A percentile compares a stretch with the other conserved stretches of the same genome.
phyloP scores from a whole-genome alignment of 768 basidiomycete genomes.

The Gautieria morchelliformis region DNA sequence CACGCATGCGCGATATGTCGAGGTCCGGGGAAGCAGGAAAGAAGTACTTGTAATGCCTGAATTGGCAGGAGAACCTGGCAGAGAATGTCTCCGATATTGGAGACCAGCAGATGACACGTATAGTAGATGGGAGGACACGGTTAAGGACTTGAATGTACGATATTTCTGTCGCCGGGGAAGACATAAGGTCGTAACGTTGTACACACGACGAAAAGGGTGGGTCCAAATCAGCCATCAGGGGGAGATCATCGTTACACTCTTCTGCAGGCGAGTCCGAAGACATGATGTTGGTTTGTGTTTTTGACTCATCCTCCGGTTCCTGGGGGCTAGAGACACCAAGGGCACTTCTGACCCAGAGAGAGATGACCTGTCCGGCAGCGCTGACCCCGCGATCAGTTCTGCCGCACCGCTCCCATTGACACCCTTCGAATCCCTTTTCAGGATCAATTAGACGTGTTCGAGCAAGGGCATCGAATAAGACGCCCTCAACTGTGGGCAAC shows the following conservation, averaged over 20 bases:
- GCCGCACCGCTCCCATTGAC: slow-evolving; percentile 87
- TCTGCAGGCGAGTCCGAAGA: neutral
- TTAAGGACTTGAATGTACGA: slow-evolving; percentile 79
- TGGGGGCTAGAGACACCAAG: slow-evolving; percentile 19
- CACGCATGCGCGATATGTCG: slow-evolving; percentile 65
- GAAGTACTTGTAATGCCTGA: slow-evolving; percentile 97
- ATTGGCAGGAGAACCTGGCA: slow-evolving; percentile 77
- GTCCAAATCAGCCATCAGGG: slow-evolving; percentile 5
- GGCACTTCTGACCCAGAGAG: slow-evolving; percentile 80
- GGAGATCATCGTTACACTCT: slow-evolving; percentile 9
- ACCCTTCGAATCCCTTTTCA: slow-evolving; percentile 68
- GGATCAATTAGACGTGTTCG: slow-evolving; percentile 71
- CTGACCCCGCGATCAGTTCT: slow-evolving; percentile 94
- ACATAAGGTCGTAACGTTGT: slow-evolving; percentile 6
- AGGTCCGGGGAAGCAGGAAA: slow-evolving; percentile 57
- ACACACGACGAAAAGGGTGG: slow-evolving; percentile 14
- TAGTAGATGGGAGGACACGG: slow-evolving; percentile 77
- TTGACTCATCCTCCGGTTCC: neutral
- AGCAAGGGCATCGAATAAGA: slow-evolving; percentile 71
- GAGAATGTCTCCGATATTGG: slow-evolving; percentile 74
- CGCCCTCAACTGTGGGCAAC: slow-evolving; percentile 85
- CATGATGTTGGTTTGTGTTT: neutral
- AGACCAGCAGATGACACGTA: slow-evolving; percentile 91
- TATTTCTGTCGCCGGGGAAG: slow-evolving; percentile 37
- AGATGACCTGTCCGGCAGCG: slow-evolving; percentile 87